Evolutionary conservation across 2,329 filamentous ascomycete species (phyloP), one percentile per base, ranked within the genome.

Genomic region (Graphium sp.): DNA sequence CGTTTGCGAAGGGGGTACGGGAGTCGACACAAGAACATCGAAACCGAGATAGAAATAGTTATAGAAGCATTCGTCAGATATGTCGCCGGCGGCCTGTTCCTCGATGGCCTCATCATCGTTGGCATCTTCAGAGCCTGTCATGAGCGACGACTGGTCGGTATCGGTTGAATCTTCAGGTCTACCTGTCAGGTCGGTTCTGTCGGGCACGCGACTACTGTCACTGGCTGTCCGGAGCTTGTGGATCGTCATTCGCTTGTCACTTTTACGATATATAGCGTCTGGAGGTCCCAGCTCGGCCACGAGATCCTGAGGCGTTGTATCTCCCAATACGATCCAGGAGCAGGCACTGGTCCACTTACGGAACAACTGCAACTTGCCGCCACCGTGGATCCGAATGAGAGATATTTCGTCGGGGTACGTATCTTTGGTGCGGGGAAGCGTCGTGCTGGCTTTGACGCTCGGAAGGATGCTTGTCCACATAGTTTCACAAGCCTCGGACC

Each of bases 21-120:
- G 77, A 18, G 74, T 72, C 1, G 87, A 92, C n/a, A 98, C 68
- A 5, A 95, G 63, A 7, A 94, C 68, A 49, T 98, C 89, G 44
- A 98, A 91, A 2, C 89, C 89, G 36, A 93, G 75, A 38, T 87
- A 78, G 46, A 94, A 98, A 49, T 98, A 98, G 48, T 95, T 95
- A 53, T 89, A 94, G 48, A 95, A 98, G 38, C 76, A 84, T 46
- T 91, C 82, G 4, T 72, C 66, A 2, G 73, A 68, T 4, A 73
- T 39, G 47, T 61, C 56, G 37, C 59, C 56, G 2, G 57, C 55
- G 4, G 56, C 46, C 18, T 68, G 65, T 18, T 73, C 72, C 24
- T 70, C 65, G 11, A 70, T 47, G 4, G 56, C 64, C 33, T 66
- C 66, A 28, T 68, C 68, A 14, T 66, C 60, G 19, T 61, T 65